Evolutionary conservation across 306 rosid genomes (phyloP), one percentile per base, ranked within the genome.

Genomic region (Pyrus communis): DNA sequence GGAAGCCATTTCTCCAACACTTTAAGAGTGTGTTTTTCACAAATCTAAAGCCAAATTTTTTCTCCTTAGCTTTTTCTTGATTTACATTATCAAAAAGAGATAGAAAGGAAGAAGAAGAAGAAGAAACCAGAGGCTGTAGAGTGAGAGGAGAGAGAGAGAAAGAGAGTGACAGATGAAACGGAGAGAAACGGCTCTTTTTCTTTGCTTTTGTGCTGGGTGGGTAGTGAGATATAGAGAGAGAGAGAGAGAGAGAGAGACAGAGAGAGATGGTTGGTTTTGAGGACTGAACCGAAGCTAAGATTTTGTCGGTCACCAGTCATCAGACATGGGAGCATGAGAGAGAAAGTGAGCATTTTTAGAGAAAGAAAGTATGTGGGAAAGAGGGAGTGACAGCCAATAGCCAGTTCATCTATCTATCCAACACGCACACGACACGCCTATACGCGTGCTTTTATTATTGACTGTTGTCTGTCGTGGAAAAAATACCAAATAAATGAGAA

Each of bases 31-130:
- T 17, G 74, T 75, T 59, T 75, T 54, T 68, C 15, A 21, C n/a
- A 62, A 70, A 43, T 58, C 28, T 70, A 83, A 82, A 76, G 80
- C 66, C 78, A 57, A 72, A 51, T 73, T 69, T 51, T 72, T 43
- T 71, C 10, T 4, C 46, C 62, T 40, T 60, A 31, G 70, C 69
- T 82, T 52, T 35, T 65, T 76, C 46, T 27, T 80, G 75, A 25
- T 31, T 84, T 82, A 88, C 97, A 89, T 85, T 73, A 76, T 83
- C 78, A 79, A 73, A 73, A 65, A 69, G 75, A 70, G 73, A 43
- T 23, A 46, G 77, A 23, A 40, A 54, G 21, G 27, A 25, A 28
- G 11, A 58, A 11, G 31, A 19, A 21, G 78, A 55, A 35, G 40
- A 38, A 38, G 42, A 38, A 69, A 59, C 73, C 76, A 70, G 70